Conservation (phyloP, 2,329 filamentous ascomycete species). For the Aphanoascus verrucosus region DNA sequence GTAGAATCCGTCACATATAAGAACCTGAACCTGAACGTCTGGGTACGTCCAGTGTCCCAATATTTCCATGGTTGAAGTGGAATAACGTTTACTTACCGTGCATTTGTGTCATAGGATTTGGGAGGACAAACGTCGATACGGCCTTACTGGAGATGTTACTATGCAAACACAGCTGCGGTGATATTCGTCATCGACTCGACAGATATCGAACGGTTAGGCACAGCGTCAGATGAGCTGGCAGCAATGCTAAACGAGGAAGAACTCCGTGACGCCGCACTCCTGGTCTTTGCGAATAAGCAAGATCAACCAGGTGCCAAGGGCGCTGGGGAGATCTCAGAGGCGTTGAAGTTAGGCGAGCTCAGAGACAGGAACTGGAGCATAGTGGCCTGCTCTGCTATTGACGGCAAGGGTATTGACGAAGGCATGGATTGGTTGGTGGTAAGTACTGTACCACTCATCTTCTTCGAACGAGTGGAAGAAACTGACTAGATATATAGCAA, state of each 20-base stretch:
- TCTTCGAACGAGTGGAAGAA: conserved; percentile 13
- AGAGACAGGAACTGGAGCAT: conserved; percentile 99
- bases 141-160: conserved; percentile 99
- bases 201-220: conserved; percentile 88
- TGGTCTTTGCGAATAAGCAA: conserved; percentile 99
- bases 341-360: conserved; percentile 76
- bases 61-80: neutral
- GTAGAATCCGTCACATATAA: conserved; percentile 98
- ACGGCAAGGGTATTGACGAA: conserved; percentile 86
- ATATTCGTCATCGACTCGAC: conserved; percentile 98
- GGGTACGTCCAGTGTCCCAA: too few relatives aligned
- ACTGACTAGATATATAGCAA: conserved; percentile 25
- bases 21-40: conserved; percentile 97
- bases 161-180: conserved; percentile 94
- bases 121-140: conserved; percentile 97
- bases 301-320: conserved; percentile 95
- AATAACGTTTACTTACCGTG: neutral
- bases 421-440: conserved; percentile 99
- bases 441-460: conserved; percentile 27
- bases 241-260: conserved; percentile 98
- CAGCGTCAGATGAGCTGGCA: conserved; percentile 80
- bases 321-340: conserved; percentile 92
- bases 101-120: conserved; percentile 59
- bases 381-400: conserved; percentile 91
- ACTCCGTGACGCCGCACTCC: conserved; percentile 76